These are phyloP conservation scores for Isatis tinctoria DNA, from an alignment of 345 rosid species.

Conservation along the genomic window DNA sequence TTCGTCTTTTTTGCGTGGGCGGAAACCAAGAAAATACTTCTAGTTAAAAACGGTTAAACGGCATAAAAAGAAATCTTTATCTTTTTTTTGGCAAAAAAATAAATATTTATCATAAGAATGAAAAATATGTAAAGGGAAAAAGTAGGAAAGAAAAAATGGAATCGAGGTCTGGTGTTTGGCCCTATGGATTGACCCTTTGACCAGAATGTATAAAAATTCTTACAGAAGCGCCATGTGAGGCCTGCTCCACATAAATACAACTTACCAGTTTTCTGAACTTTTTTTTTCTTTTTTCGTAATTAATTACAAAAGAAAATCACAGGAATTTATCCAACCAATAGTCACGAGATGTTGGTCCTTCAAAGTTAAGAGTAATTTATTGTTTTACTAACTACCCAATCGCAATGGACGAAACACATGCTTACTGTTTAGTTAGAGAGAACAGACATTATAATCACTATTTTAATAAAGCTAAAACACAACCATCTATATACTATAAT, in stretches of 20 bases:
- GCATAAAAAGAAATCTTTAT: neutral
- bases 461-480: neutral
- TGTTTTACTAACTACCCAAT: conserved; percentile 8
- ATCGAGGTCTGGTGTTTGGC: conserved; percentile 22
- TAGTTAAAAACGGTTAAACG: conserved; percentile 20
- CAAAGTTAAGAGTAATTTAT: neutral
- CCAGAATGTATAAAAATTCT: conserved; percentile 28
- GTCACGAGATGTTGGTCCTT: neutral
- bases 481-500: neutral
- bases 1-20: neutral
- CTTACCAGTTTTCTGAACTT: conserved; percentile 12
- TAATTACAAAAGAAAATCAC: neutral
- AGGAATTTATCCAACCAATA: neutral
- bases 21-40: neutral
- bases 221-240: conserved; percentile 26
- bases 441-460: neutral
- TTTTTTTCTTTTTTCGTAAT: neutral
- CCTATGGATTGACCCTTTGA: conserved; percentile 29
- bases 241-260: conserved; percentile 30
- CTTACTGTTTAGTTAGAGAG: neutral
- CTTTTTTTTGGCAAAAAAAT: neutral
- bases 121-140: neutral
- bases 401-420: neutral
- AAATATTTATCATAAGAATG: neutral
- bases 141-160: neutral